Conservation (phyloP, 2,329 filamentous ascomycete genomes). For the Claviceps purpurea region DNA sequence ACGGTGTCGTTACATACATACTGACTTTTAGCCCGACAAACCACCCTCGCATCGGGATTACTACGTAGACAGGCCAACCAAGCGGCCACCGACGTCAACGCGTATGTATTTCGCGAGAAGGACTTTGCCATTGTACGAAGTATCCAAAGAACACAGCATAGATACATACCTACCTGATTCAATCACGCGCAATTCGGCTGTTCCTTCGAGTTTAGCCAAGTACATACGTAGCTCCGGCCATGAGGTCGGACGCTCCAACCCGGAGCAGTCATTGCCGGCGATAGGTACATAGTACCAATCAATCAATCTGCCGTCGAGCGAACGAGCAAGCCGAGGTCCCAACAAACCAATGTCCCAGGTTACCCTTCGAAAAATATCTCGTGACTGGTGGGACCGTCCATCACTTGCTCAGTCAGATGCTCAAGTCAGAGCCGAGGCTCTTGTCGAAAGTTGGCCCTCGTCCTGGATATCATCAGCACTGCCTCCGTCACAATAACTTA, state of each 20-base stretch:
- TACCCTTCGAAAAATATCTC: not conserved
- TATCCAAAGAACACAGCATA: not conserved
- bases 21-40: not conserved
- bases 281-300: too few species aligned
- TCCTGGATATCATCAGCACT: too few species aligned
- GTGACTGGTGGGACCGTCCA: not conserved
- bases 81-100: conserved; percentile 3
- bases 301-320: too few species aligned
- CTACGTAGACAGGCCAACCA: conserved; percentile 3
- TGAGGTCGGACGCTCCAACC: too few species aligned
- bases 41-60: not conserved
- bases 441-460: too few species aligned
- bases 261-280: too few species aligned
- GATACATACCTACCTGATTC: not conserved
- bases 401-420: not conserved
- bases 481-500: too few species aligned
- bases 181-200: not conserved
- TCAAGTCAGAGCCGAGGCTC: not conserved
- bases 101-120: not conserved
- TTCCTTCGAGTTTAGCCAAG: not conserved
- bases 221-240: not conserved
- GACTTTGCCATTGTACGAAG: not conserved
- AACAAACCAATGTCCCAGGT: not conserved
- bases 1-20: too few species aligned
- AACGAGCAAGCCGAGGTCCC: too few species aligned